Evolutionary conservation across 2,329 filamentous ascomycete genomes (phyloP), one percentile per base, ranked within the genome.

Genomic region (Thelonectria rubi): DNA sequence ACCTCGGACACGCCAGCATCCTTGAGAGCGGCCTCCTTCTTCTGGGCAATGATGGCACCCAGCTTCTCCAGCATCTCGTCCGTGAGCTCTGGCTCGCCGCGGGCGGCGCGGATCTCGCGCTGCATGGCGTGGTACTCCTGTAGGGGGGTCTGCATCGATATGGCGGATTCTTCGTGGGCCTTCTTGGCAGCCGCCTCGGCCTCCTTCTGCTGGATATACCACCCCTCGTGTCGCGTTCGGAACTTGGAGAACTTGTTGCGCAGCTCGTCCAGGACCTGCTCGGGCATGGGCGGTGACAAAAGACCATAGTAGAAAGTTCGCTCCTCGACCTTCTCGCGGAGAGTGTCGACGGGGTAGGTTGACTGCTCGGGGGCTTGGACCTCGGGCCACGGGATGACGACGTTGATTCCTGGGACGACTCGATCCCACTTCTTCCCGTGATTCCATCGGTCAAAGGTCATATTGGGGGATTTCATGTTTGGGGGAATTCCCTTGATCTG

Each of bases 221-320:
- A 90, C 47, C 85, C 80, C 65, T 93, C 91, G 79, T 97, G 92
- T 49, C 92, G 84, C 55, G 89, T 93, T 72, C 93, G 85, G 86
- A 94, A 95, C 71, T 85, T 87, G 69, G 89, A 91, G 84, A 89
- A 97, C 75, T 88, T 90, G 81, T 91, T 90, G 74, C 93, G 86
- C 74, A 98, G 82, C 82, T 98, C 94, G 75, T 97, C 89, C 67
- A 97, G 84, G 39, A 97, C 85, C n/a, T 78, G 80, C 30, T 82
- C 78, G 5, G 94, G 93, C 84, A 97, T 92, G 14, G 94, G 94
- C 24, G 91, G 85, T 15, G 85, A 82, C 26, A 93, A 81, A 21
- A 98, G 82, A 37, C 88, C 91, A n/a, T 94, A 93, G 56, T 89
- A 82, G 75, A 91, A 97, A 1, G 91, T 92, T 72, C 81, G 83